phyloP scores from a whole-genome alignment of 305 asterid species.

The Fraxinus dipetala region DNA sequence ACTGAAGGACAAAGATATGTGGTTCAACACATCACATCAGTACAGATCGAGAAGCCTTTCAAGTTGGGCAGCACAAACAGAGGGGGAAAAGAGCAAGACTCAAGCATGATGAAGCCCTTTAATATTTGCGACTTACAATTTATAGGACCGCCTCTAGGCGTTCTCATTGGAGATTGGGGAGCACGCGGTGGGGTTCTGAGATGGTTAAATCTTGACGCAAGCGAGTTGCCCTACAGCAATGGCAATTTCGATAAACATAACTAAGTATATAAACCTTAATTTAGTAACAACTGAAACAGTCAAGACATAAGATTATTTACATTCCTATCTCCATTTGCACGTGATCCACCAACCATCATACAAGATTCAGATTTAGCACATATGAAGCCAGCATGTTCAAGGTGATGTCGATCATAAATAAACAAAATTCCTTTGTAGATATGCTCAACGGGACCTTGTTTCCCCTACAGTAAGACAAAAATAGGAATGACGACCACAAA shows the following conservation, averaged over 20 bases:
- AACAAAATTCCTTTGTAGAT: slow-evolving; percentile 74
- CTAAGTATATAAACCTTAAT: slow-evolving; percentile 9
- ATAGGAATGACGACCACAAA: slow-evolving; percentile 15
- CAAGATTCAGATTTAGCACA: slow-evolving; percentile 87
- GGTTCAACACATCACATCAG: background rate
- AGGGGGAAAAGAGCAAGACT: background rate
- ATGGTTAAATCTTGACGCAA: slow-evolving; percentile 52
- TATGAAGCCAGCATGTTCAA: slow-evolving; percentile 96
- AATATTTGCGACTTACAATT: slow-evolving; percentile 45
- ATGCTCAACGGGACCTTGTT: slow-evolving; percentile 93
- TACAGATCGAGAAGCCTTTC: background rate
- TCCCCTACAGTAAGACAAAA: slow-evolving; percentile 49
- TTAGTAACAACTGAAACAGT: slow-evolving; percentile 12
- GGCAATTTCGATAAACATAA: slow-evolving; percentile 21
- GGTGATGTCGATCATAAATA: slow-evolving; percentile 86
- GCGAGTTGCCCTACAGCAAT: slow-evolving; percentile 50
- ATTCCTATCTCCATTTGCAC: slow-evolving; percentile 72
- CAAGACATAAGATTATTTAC: slow-evolving; percentile 42
- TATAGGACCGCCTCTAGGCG: slow-evolving; percentile 79
- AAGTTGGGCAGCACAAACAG: background rate
- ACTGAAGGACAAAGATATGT: background rate
- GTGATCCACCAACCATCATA: slow-evolving; percentile 89
- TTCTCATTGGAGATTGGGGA: slow-evolving; percentile 76
- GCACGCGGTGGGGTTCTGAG: slow-evolving; percentile 70
- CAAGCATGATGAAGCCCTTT: background rate